A percentile compares a stretch with the other conserved stretches of the same genome.
Evolutionary conservation across 495 filamentous ascomycete genomes (phyloP).

Genomic region (Chaetomium fimeti): DNA sequence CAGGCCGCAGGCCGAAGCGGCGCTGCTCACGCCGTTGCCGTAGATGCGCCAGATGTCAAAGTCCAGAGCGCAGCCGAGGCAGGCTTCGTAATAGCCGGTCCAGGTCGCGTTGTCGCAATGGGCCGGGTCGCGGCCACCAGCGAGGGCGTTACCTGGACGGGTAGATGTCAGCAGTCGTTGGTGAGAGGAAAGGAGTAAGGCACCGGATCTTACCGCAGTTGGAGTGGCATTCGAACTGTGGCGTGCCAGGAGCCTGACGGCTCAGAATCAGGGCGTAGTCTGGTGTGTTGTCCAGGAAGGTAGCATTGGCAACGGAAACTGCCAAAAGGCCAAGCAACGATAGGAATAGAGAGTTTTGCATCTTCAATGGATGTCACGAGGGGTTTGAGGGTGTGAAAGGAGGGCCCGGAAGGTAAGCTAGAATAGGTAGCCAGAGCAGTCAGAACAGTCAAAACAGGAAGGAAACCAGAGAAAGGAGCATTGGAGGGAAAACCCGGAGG

Average conservation of each 20-base stretch:
- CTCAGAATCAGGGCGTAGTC: conserved; percentile 20
- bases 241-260: conserved; percentile 27
- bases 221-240: conserved; percentile 29
- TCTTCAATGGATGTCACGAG: background rate
- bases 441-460: too few species aligned
- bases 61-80: conserved; percentile 47
- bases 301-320: conserved; percentile 11
- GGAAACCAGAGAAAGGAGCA: too few species aligned
- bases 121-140: conserved; percentile 21
- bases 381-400: background rate
- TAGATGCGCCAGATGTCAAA: conserved; percentile 50
- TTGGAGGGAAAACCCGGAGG: too few species aligned
- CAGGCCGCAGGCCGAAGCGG: conserved; percentile 41
- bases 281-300: conserved; percentile 1
- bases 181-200: background rate
- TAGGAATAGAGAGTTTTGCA: background rate
- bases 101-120: conserved; percentile 45
- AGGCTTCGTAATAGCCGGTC: conserved; percentile 37
- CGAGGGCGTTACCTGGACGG: conserved; percentile 22
- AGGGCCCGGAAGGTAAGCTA: too few species aligned
- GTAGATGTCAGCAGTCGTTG: conserved; percentile 7
- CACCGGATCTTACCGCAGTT: conserved; percentile 28
- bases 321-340: conserved; percentile 19
- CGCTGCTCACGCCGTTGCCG: conserved; percentile 36
- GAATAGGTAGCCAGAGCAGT: too few species aligned